Evolutionary conservation across 2,329 filamentous ascomycete genomes (phyloP).

Genomic region (Colletotrichum plurivorum): DNA sequence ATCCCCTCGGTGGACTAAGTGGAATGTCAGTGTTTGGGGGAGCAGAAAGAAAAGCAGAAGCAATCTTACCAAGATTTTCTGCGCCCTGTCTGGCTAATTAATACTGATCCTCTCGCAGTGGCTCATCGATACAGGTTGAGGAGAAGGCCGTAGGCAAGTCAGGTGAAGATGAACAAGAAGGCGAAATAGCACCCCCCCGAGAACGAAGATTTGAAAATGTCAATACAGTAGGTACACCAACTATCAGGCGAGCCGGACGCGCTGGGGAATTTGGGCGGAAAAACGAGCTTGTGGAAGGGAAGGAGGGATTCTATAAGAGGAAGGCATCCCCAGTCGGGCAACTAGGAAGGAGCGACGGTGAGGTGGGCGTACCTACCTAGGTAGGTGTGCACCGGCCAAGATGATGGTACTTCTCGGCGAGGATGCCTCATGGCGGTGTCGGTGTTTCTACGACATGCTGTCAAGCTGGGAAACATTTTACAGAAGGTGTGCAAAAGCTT

Average conservation of each 20-base stretch:
- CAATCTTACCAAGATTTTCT: not conserved
- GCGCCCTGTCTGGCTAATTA: not conserved
- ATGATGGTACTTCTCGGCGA: slow-evolving; percentile 11
- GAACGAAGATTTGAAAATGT: not conserved
- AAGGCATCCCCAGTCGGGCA: not conserved
- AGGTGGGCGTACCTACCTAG: not conserved
- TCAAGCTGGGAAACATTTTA: too few species aligned
- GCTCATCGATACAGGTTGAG: too few species aligned
- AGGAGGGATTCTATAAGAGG: not conserved
- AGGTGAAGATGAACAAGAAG: not conserved
- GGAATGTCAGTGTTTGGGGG: not conserved
- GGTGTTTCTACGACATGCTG: not conserved
- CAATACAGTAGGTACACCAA: not conserved
- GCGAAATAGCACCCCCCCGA: not conserved
- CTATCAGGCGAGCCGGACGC: not conserved
- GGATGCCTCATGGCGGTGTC: not conserved
- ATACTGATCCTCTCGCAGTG: not conserved
- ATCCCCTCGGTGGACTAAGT: not conserved
- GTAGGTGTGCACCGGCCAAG: not conserved
- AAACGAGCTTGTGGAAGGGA: not conserved
- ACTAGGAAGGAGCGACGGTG: slow-evolving; percentile 19
- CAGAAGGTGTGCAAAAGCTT: not conserved
- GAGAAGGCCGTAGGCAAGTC: too few species aligned
- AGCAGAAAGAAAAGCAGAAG: not conserved
- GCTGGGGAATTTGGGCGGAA: not conserved